These are phyloP conservation scores for Speleostelium caveatum DNA, from an alignment of 78 protist species.

Conservation along the genomic window DNA sequence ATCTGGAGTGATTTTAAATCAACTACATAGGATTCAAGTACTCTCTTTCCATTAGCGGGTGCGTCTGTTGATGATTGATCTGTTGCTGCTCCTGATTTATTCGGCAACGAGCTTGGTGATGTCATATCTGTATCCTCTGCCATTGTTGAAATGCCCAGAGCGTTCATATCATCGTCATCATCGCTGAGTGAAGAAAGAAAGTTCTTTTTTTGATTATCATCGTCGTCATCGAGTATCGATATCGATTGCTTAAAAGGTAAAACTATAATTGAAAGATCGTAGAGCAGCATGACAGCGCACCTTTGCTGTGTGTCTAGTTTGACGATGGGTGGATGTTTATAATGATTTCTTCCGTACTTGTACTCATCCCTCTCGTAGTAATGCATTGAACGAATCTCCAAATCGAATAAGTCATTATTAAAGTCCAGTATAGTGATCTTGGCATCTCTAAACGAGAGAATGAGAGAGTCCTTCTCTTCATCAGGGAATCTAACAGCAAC, in stretches of 20 bases:
- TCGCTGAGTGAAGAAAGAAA: background rate
- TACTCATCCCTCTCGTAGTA: constrained; percentile 51
- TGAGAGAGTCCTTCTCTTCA: constrained; percentile 35
- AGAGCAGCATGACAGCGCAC: constrained; percentile 79
- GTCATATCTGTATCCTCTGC: background rate
- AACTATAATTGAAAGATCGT: constrained; percentile 52
- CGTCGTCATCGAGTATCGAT: constrained; percentile 34
- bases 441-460: constrained; percentile 65
- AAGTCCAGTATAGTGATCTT: constrained; percentile 47
- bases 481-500: constrained; percentile 50
- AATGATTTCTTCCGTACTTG: constrained; percentile 36
- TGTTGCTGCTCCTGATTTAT: background rate
- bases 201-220: background rate
- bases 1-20: constrained; percentile 13
- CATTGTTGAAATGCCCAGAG: background rate
- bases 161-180: background rate
- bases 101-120: no score
- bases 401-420: background rate
- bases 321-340: constrained; percentile 48
- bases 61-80: background rate
- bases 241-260: constrained; percentile 58
- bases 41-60: background rate
- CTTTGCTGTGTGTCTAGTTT: constrained; percentile 68
- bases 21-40: constrained; percentile 16
- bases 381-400: constrained; percentile 63